Evolutionary conservation across 768 basidiomycete species (phyloP), one percentile per base, ranked within the genome.

Genomic region (Dentipellis sp.): DNA sequence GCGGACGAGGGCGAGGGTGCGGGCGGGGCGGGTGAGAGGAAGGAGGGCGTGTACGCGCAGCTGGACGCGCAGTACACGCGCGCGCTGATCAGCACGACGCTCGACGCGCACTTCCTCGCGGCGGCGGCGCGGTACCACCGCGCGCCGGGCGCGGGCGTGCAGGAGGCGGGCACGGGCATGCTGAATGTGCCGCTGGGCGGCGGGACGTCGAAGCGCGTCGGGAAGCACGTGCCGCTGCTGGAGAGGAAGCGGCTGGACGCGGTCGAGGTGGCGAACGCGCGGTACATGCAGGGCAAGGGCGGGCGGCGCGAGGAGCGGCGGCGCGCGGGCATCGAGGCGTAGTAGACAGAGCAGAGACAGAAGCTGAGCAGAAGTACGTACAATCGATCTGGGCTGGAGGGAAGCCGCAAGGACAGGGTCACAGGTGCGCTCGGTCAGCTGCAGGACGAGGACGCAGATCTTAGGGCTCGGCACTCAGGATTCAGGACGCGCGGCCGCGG

Each of bases 281-380:
- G 86, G 54, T 97, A 89, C 88, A 75, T 84, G 58, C 64, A 75
- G 16, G 86, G 86, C 10, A 83, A 83, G 64, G 86, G 82, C 1
- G 70, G 73, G 47, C 73, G 79, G 58, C 73, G 69, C 61, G 70
- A 69, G 53, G 61, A 17, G 23, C 36, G 35, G 48, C 16, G 37
- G 47, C 19, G 17, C 12, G n/a, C n/a, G n/a, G n/a, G n/a, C n/a
- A n/a, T n/a, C n/a, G n/a, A n/a, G n/a, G n/a, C n/a, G n/a, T n/a
- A n/a, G n/a, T n/a, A n/a, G n/a, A n/a, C n/a, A n/a, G n/a, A n/a
- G n/a, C n/a, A n/a, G n/a, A n/a, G n/a, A n/a, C n/a, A n/a, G n/a
- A n/a, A n/a, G n/a, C n/a, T n/a, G n/a, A n/a, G n/a, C n/a, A n/a
- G n/a, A n/a, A n/a, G n/a, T n/a, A n/a, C n/a, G n/a, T n/a, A n/a